Evolutionary conservation across 345 rosid species (phyloP).

Genomic region (Euphorbia tirucalli): DNA sequence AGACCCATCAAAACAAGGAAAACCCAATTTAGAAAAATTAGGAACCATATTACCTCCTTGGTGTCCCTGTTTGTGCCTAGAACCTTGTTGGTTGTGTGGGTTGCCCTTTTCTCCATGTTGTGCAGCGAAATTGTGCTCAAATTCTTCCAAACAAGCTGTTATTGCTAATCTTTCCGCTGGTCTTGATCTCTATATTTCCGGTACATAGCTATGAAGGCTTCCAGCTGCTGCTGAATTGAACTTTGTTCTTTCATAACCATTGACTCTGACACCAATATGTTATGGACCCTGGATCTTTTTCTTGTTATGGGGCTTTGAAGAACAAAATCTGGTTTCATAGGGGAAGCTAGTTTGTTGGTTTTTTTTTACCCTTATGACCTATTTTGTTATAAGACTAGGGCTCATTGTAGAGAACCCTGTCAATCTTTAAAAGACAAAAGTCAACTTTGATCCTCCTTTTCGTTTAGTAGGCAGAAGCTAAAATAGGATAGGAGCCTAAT

Average conservation of each 20-base stretch:
- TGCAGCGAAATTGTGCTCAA: background rate
- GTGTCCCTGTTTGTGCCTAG: background rate
- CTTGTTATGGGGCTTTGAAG: background rate
- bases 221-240: background rate
- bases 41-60: background rate
- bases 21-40: background rate
- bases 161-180: background rate
- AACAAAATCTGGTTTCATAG: background rate
- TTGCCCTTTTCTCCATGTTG: background rate
- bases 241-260: background rate
- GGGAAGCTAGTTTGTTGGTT: background rate
- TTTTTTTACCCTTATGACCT: background rate
- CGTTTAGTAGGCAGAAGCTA: background rate
- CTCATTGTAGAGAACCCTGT: background rate
- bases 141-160: background rate
- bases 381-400: background rate
- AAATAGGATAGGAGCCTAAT: background rate
- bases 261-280: background rate
- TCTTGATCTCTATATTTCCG: background rate
- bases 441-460: background rate
- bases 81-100: background rate
- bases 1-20: background rate
- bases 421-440: background rate
- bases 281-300: background rate
- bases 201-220: background rate